Evolutionary conservation across 2,329 filamentous ascomycete species (phyloP).

Genomic region (Fusarium denticulatum): DNA sequence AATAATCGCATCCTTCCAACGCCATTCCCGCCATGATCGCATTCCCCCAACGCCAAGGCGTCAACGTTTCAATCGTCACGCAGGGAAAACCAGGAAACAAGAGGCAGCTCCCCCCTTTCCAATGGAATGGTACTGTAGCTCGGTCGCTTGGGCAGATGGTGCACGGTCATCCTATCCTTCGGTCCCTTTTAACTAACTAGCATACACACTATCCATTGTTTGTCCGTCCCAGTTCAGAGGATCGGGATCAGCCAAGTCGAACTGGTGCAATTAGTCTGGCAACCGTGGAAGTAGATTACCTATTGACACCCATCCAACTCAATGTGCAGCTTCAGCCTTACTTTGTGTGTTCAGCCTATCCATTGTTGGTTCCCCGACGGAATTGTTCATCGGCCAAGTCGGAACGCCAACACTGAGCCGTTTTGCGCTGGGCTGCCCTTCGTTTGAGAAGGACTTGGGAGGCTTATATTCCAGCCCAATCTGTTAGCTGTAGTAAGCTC

Average conservation of each 20-base stretch:
- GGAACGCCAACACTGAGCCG: neutral
- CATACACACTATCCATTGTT: neutral
- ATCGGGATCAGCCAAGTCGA: slow-evolving; percentile 25
- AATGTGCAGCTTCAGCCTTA: neutral
- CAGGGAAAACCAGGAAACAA: neutral
- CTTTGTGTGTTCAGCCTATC: neutral
- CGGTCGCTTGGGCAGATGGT: neutral
- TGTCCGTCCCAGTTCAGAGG: slow-evolving; percentile 20
- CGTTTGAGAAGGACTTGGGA: neutral
- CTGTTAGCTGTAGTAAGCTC: neutral
- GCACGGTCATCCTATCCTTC: slow-evolving; percentile 2
- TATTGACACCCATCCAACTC: slow-evolving; percentile 2
- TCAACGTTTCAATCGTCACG: slow-evolving; percentile 21
- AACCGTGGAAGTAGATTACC: neutral
- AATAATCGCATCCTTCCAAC: slow-evolving; percentile 5
- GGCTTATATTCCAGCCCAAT: neutral
- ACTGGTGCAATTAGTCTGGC: slow-evolving; percentile 1
- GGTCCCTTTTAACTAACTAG: neutral
- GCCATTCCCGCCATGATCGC: slow-evolving; percentile 25
- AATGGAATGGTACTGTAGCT: slow-evolving; percentile 28
- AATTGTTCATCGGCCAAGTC: neutral
- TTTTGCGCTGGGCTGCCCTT: neutral
- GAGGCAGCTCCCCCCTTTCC: slow-evolving; percentile 18
- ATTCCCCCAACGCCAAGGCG: slow-evolving; percentile 18
- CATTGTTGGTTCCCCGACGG: neutral